Base-by-base conservation (phyloP, 2,329 filamentous ascomycete genomes). In the Teratosphaeria gauchensis region DNA sequence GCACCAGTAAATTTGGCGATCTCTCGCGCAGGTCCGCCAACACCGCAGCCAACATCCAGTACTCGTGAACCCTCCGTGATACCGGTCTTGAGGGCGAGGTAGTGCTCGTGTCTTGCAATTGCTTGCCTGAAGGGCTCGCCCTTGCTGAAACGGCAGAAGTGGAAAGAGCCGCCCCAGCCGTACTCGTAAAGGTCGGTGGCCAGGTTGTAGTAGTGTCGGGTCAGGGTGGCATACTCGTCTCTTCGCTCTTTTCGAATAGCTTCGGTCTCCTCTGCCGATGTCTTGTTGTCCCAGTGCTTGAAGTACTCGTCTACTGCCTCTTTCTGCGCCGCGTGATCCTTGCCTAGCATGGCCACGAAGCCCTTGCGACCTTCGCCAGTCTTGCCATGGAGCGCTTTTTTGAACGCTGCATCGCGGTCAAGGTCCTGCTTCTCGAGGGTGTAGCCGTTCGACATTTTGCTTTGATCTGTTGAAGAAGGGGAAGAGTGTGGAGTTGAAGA, bases 41-140 rank as follows among this genome's bases (percentile, higher is more conserved):
- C 91, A 82, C 94, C 94, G 70, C 94, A 99, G 62, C 94, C 94
- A 60, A 99, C 94, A 71, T 99, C 94, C 32, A 99, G 81, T 19
- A 97, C 92, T 71, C 84, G 89, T 86, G 94, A 92, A 69, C 85
- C 85, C 71, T 92, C 86, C 74, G 88, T 84, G 71, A 99, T 86
- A 64, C 87, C 86, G 74, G 96, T 95, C 74, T 85, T 84, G 76
- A 92, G 85, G 53, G 94, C 94, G 32, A 99, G 87, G 79, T 96
- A 97, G 81, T 99, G 94, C 79, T 99, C 94, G 72, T 99, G 94
- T 60, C 94, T 88, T 65, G 92, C 90, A 76, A 97, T 92, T 62
- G 92, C 92, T 77, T 95, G 89, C 75, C 84, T 80, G 79, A 97
- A 97, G 56, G 85, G 80, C 78, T 99, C 94, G 72, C 88, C 88